Conservation (phyloP, 1,284 basidiomycete genomes). For the Ustilago curta region DNA sequence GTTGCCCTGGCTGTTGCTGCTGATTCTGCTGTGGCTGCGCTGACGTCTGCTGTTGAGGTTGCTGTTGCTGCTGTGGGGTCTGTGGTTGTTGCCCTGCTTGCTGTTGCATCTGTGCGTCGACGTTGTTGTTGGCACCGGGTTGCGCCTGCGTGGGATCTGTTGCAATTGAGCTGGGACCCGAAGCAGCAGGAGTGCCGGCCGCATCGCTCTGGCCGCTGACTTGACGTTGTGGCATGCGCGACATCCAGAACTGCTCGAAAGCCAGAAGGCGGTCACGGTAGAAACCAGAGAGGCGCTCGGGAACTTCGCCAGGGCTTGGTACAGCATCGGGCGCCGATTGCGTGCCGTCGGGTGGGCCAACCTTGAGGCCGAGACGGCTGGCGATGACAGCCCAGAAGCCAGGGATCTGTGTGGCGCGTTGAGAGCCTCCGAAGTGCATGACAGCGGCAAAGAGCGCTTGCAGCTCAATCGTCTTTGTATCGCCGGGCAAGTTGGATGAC, state of each 20-base stretch:
- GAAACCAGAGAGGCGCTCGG: conserved; percentile 60
- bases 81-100: conserved; percentile 22
- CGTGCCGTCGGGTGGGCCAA: conserved; percentile 44
- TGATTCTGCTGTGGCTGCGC: conserved; percentile 16
- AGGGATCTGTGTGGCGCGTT: conserved; percentile 46
- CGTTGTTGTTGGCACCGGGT: conserved; percentile 6
- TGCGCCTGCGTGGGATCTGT: conserved; percentile 25
- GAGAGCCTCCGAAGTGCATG: conserved; percentile 57
- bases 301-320: conserved; percentile 54
- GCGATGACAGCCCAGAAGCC: conserved; percentile 64
- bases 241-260: conserved; percentile 65
- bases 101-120: conserved; percentile 12
- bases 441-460: conserved; percentile 60
- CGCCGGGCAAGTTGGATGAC: conserved; percentile 43
- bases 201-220: conserved; percentile 34
- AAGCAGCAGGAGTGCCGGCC: conserved; percentile 32
- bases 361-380: conserved; percentile 58
- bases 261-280: conserved; percentile 56
- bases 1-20: conserved; percentile 20
- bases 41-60: conserved; percentile 7
- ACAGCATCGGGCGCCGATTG: conserved; percentile 50
- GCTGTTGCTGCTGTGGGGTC: conserved; percentile 25
- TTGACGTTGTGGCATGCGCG: conserved; percentile 54
- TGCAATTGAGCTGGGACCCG: conserved; percentile 10
- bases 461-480: conserved; percentile 59